These are phyloP conservation scores for Sophora flavescens DNA, from an alignment of 306 rosid species.

Conservation along the genomic window DNA sequence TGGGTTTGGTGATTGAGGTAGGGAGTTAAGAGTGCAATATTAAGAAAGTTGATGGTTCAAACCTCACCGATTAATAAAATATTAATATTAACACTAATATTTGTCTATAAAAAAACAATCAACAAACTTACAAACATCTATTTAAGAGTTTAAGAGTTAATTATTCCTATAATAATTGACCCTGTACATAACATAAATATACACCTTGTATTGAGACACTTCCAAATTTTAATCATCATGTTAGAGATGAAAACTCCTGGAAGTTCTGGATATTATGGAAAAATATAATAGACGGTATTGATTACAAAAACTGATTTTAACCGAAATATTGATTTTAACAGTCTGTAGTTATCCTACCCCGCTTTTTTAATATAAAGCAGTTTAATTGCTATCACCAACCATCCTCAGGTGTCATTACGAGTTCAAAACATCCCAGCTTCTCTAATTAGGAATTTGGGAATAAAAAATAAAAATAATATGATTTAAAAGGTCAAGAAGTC, in stretches of 20 bases:
- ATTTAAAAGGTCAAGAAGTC: background rate
- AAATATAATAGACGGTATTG: background rate
- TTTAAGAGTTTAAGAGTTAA: no score
- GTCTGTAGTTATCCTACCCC: no score
- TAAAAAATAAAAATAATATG: background rate
- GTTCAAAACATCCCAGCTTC: background rate
- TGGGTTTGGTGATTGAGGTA: no score
- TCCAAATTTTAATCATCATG: background rate
- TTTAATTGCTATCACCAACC: background rate
- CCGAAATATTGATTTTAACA: no score
- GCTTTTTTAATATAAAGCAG: background rate
- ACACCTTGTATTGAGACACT: background rate
- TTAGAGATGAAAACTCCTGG: background rate
- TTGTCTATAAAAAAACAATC: background rate
- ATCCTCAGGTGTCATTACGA: no score
- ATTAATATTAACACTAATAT: no score
- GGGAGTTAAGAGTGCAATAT: no score
- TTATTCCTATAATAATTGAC: no score
- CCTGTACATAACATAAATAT: no score
- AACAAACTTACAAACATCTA: background rate
- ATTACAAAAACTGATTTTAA: background rate
- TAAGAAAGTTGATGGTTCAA: no score
- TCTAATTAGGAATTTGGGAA: background rate
- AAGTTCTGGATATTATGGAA: background rate
- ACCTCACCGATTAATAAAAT: no score